These are phyloP conservation scores for Pinus albicaulis DNA, from an alignment of 75 land plant species.

Conservation along the genomic window DNA sequence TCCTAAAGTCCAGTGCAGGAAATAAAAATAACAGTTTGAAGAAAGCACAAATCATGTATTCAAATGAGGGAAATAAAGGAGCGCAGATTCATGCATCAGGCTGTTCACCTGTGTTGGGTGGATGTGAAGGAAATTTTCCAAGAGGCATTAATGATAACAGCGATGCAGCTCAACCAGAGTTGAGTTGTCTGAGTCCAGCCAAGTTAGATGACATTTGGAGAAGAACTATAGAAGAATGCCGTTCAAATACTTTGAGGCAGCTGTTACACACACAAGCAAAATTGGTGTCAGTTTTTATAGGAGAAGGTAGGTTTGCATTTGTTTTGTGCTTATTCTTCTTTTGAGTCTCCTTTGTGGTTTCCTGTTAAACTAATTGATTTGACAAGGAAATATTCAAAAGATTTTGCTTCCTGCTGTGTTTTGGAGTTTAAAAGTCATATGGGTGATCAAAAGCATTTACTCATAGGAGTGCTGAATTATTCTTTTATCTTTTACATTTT, in stretches of 20 bases:
- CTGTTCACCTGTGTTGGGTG: slow-evolving; percentile 2
- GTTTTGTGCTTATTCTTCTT: background rate
- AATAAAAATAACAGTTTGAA: background rate
- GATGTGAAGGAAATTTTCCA: background rate
- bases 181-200: slow-evolving; percentile 10
- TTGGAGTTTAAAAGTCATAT: background rate
- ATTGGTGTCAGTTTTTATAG: slow-evolving; percentile 38
- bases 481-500: background rate
- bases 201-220: slow-evolving; percentile 56
- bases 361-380: too few relatives aligned
- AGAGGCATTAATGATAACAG: background rate
- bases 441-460: background rate
- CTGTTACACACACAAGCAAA: slow-evolving; percentile 46
- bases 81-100: slow-evolving; percentile 18
- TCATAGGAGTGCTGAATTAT: background rate
- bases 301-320: slow-evolving; percentile 35
- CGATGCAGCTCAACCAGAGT: slow-evolving; percentile 12
- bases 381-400: background rate
- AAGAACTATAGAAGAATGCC: slow-evolving; percentile 34
- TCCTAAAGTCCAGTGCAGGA: slow-evolving; percentile 11
- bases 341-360: background rate
- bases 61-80: background rate
- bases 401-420: background rate
- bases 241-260: slow-evolving; percentile 37
- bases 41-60: background rate